Evolutionary conservation across 2,329 filamentous ascomycete species (phyloP).

Genomic region (Fusarium coffeatum): DNA sequence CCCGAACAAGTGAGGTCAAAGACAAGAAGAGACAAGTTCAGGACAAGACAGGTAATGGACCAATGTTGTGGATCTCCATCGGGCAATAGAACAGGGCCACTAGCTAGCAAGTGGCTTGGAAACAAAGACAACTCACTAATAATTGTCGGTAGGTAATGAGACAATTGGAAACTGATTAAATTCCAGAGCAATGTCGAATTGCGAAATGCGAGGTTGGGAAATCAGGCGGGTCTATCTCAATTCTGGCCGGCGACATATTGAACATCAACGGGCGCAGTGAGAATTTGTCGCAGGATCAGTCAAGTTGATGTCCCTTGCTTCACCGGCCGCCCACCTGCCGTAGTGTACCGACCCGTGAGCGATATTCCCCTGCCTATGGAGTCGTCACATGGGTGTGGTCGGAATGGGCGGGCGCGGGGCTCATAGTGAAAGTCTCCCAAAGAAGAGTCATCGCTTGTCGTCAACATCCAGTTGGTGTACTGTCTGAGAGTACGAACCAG

Average conservation of each 20-base stretch:
- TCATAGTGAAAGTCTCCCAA: slow-evolving; percentile 23
- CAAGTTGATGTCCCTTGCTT: slow-evolving; percentile 43
- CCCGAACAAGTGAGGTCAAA: slow-evolving; percentile 36
- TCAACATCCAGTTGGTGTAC: slow-evolving; percentile 35
- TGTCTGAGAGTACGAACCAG: slow-evolving; percentile 23
- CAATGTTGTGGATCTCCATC: slow-evolving; percentile 35
- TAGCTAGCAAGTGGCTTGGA: slow-evolving; percentile 37
- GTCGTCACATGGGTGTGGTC: slow-evolving; percentile 44
- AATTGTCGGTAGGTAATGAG: slow-evolving; percentile 25
- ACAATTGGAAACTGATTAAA: slow-evolving; percentile 34
- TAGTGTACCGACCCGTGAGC: slow-evolving; percentile 19
- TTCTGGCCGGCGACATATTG: background rate
- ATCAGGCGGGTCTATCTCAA: background rate
- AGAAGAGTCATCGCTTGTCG: slow-evolving; percentile 32
- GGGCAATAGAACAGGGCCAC: slow-evolving; percentile 23
- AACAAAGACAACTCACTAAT: slow-evolving; percentile 31
- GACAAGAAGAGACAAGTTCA: slow-evolving; percentile 38
- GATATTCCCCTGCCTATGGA: slow-evolving; percentile 40
- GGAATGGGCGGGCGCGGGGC: slow-evolving; percentile 42
- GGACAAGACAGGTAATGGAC: slow-evolving; percentile 34
- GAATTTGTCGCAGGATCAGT: slow-evolving; percentile 20
- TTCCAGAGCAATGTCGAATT: slow-evolving; percentile 13
- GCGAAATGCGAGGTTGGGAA: slow-evolving; percentile 24
- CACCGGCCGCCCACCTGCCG: slow-evolving; percentile 31
- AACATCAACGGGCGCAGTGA: background rate